Percentiles rank a stretch among this genome's conserved stretches.
These are phyloP conservation scores for Carpinus viminea DNA, from an alignment of 306 rosid genomes.

Conservation along the genomic window DNA sequence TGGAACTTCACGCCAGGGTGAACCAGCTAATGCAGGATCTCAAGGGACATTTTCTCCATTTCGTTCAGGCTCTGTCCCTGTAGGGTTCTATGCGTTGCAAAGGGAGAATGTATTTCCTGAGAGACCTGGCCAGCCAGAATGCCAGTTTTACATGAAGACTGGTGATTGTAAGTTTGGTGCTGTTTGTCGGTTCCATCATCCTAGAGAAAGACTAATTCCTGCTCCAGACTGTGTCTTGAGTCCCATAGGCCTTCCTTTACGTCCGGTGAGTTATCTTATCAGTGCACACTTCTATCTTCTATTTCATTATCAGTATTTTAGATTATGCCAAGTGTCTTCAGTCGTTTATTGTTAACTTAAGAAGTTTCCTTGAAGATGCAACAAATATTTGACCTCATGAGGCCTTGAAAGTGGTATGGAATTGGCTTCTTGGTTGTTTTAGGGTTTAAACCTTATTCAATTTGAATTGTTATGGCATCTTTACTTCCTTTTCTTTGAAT, in stretches of 20 bases:
- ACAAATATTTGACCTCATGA: constrained; percentile 1
- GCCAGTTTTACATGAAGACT: constrained; percentile 96
- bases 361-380: constrained; percentile 17
- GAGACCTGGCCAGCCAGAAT: constrained; percentile 96
- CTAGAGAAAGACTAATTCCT: constrained; percentile 83
- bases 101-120: constrained; percentile 97
- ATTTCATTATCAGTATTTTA: constrained; percentile 21
- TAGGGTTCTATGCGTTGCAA: constrained; percentile 76
- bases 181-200: constrained; percentile 96
- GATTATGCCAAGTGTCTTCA: constrained; percentile 1
- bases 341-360: neutral
- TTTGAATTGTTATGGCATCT: neutral
- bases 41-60: constrained; percentile 65
- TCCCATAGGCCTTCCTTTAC: constrained; percentile 89
- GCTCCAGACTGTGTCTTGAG: constrained; percentile 94
- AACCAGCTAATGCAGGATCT: constrained; percentile 59
- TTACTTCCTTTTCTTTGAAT: neutral
- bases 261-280: constrained; percentile 68
- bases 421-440: constrained; percentile 17
- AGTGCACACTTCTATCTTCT: neutral
- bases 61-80: constrained; percentile 67
- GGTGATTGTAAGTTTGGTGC: constrained; percentile 98
- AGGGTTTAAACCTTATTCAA: neutral
- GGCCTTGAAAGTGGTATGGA: constrained; percentile 6
- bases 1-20: constrained; percentile 71